Evolutionary conservation across 208 protist species (phyloP).

Genomic region (Leishmania major): DNA sequence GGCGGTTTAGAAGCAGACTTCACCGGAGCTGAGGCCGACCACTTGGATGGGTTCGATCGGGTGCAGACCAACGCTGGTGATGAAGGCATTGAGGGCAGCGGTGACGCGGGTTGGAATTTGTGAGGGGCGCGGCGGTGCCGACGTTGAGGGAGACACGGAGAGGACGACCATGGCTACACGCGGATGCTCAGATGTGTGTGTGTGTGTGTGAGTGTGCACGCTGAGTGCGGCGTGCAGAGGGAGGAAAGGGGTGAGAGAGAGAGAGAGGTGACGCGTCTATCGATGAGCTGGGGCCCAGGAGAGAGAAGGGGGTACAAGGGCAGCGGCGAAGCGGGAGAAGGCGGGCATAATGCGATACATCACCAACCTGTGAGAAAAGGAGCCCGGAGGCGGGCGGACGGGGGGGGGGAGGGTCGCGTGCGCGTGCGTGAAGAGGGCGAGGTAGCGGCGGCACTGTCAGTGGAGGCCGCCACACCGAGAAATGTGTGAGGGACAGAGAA

Average conservation of each 20-base stretch:
- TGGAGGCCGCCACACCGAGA: not conserved
- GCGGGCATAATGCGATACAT: too few relatives aligned
- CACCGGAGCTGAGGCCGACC: slow-evolving; percentile 33
- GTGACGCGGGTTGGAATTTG: not conserved
- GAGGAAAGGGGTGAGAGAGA: not conserved
- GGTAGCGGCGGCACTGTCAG: not conserved
- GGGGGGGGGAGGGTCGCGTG: too few relatives aligned
- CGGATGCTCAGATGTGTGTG: not conserved
- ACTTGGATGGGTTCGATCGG: slow-evolving; percentile 40
- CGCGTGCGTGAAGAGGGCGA: too few relatives aligned
- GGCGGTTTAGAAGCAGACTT: slow-evolving; percentile 34
- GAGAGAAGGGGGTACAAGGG: not conserved
- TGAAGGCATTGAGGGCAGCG: slow-evolving; percentile 12
- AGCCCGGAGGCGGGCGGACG: too few relatives aligned
- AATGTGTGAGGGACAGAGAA: not conserved
- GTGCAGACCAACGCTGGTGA: slow-evolving; percentile 40
- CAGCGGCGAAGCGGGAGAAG: not conserved
- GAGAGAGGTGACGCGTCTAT: not conserved
- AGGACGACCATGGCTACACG: not conserved
- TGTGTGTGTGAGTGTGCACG: not conserved
- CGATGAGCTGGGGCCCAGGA: not conserved
- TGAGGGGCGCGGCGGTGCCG: not conserved
- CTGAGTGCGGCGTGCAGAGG: not conserved
- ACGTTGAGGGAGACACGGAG: not conserved
- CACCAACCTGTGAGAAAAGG: too few relatives aligned